Evolutionary conservation across 2,329 filamentous ascomycete species (phyloP), one percentile per base, ranked within the genome.

Genomic region (Endothia cerciana): DNA sequence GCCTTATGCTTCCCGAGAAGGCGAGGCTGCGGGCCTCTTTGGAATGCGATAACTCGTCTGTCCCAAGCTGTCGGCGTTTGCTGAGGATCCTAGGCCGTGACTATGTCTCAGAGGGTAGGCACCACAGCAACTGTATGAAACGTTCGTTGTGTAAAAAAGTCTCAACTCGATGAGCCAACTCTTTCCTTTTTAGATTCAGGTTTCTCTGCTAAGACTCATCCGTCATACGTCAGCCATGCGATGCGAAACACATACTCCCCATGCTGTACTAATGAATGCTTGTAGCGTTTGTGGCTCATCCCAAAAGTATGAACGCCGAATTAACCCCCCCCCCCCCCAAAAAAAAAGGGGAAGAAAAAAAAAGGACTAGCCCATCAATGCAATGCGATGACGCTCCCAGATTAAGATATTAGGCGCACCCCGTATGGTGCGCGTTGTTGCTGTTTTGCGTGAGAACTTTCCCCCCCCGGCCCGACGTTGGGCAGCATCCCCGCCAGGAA

Each of bases 261-360:
- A 45, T 17, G 57, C 22, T 59, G 38, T 59, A 19, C 11, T 59
- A 59, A 59, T 59, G 57, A 59, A 43, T 59, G 57, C 40, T 43
- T 41, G 33, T 40, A 59, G n/a, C 25, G 25, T 40, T 13, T 19
- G 40, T 59, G 13, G 38, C 38, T 55, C 5, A 43, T 28, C 11
- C 57, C 38, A 28, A 59, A 58, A 59, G 40, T 10, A 41, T 25
- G 8, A 41, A 58, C 33, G 38, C 33, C 33, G 6, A 45, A 59
- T 10, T 19, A 25, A 33, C 10, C 22, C 57, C 43, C n/a, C n/a
- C n/a, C n/a, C n/a, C n/a, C n/a, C n/a, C n/a, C n/a, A n/a, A n/a
- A n/a, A n/a, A n/a, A n/a, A n/a, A n/a, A n/a, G n/a, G n/a, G n/a
- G n/a, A n/a, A n/a, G n/a, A n/a, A n/a, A n/a, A n/a, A n/a, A 28